phyloP scores from a whole-genome alignment of 2,329 filamentous ascomycete genomes.

The Trichoderma afroharzianum region DNA sequence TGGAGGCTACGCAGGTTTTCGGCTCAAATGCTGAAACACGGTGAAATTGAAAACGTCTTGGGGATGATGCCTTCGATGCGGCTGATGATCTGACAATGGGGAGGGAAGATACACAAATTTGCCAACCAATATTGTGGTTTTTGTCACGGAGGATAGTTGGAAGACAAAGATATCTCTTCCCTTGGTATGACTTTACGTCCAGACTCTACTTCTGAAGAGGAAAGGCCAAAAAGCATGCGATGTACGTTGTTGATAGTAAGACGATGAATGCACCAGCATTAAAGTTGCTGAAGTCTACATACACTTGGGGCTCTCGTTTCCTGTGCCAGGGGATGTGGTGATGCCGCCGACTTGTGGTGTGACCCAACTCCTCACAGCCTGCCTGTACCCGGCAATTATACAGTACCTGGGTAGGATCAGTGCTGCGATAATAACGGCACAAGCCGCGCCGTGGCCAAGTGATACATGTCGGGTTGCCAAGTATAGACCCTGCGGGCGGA shows the following conservation, averaged over 20 bases:
- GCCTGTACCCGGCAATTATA: background rate
- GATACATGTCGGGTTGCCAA: background rate
- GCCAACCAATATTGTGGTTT: conserved; percentile 27
- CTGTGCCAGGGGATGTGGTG: background rate
- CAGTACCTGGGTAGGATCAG: background rate
- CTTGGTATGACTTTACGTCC: conserved; percentile 21
- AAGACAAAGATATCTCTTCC: conserved; percentile 20
- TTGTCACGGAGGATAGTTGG: conserved; percentile 20
- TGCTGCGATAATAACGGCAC: background rate
- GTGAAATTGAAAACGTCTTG: conserved; percentile 31
- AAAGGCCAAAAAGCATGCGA: conserved; percentile 25
- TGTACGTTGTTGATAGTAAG: conserved; percentile 36
- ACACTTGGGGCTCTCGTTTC: background rate
- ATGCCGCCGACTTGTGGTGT: background rate
- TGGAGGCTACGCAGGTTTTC: conserved; percentile 22
- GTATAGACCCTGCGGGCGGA: background rate
- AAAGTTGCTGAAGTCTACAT: background rate
- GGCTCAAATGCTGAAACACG: conserved; percentile 28
- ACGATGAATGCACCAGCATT: conserved; percentile 26
- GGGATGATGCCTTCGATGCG: conserved; percentile 24
- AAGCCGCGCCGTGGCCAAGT: background rate
- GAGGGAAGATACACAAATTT: background rate
- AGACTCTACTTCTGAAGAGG: conserved; percentile 4
- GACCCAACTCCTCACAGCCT: background rate
- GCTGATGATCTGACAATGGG: conserved; percentile 5